Percentiles rank a stretch among this genome's conserved stretches.
phyloP scores from a whole-genome alignment of 805 yeast genomes.

The Yarrowia bubula region DNA sequence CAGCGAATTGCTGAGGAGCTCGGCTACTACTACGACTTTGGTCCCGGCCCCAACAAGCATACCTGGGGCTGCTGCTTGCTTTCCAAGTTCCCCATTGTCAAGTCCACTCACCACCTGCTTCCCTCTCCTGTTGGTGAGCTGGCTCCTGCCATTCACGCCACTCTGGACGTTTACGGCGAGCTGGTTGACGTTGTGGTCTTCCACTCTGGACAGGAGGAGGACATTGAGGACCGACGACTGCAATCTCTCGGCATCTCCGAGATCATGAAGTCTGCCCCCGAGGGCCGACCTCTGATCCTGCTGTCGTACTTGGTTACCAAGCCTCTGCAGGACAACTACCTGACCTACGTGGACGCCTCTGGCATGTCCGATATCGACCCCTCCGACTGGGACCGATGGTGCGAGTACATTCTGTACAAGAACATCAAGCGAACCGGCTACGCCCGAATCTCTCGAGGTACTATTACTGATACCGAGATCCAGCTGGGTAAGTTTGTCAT shows the following conservation, averaged over 20 bases:
- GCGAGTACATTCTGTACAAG: constrained; percentile 91
- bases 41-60: constrained; percentile 97
- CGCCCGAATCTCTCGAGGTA: constrained; percentile 88
- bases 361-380: constrained; percentile 94
- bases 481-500: constrained; percentile 91
- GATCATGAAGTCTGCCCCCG: constrained; percentile 74
- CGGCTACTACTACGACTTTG: constrained; percentile 93
- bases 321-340: constrained; percentile 86
- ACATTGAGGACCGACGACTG: constrained; percentile 84
- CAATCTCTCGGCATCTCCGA: constrained; percentile 75
- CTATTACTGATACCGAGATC: constrained; percentile 94
- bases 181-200: constrained; percentile 89
- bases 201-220: constrained; percentile 98
- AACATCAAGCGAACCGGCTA: constrained; percentile 84
- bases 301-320: constrained; percentile 87
- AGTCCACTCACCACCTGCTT: constrained; percentile 83
- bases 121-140: constrained; percentile 98
- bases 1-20: constrained; percentile 88
- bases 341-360: constrained; percentile 77
- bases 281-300: constrained; percentile 71
- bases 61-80: constrained; percentile 96
- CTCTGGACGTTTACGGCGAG: constrained; percentile 85
- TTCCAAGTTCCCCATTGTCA: constrained; percentile 89
- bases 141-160: constrained; percentile 98
- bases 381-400: constrained; percentile 96